Percentiles rank a stretch among this genome's conserved stretches.
Conservation (phyloP, 2,329 filamentous ascomycete species). For the Dothideomycetes sp. region DNA sequence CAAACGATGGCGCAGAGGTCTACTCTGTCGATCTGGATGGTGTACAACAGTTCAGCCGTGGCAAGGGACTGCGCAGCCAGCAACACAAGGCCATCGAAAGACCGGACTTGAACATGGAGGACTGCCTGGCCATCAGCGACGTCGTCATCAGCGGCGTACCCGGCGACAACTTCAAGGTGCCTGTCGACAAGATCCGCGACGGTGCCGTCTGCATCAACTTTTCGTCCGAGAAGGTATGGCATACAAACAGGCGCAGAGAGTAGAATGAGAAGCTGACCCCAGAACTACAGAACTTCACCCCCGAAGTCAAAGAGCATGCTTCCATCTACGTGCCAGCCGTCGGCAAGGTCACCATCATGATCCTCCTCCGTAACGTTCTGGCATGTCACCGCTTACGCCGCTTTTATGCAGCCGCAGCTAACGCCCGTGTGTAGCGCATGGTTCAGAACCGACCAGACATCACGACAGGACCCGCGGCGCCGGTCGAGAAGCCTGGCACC, state of each 20-base stretch:
- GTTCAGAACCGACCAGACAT: conserved; percentile 34
- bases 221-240: conserved; percentile 66
- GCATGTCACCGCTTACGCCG: too few relatives aligned
- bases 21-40: conserved; percentile 91
- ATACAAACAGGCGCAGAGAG: background rate
- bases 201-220: conserved; percentile 99
- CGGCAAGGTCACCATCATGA: conserved; percentile 93
- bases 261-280: background rate
- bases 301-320: conserved; percentile 86
- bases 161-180: conserved; percentile 79
- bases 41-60: conserved; percentile 85
- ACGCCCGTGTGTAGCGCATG: conserved; percentile 31
- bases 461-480: conserved; percentile 20
- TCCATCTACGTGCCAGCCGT: conserved; percentile 96
- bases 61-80: conserved; percentile 73
- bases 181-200: conserved; percentile 70
- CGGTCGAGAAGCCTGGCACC: conserved; percentile 17
- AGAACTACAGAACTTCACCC: conserved; percentile 63
- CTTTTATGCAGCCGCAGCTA: too few relatives aligned
- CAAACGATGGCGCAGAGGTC: conserved; percentile 91
- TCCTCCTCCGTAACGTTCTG: conserved; percentile 79
- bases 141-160: conserved; percentile 93
- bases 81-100: conserved; percentile 83
- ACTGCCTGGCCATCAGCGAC: conserved; percentile 80
- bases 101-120: conserved; percentile 66